Conservation (phyloP, 2,329 filamentous ascomycete genomes). For the Pestalotiopsis fici region DNA sequence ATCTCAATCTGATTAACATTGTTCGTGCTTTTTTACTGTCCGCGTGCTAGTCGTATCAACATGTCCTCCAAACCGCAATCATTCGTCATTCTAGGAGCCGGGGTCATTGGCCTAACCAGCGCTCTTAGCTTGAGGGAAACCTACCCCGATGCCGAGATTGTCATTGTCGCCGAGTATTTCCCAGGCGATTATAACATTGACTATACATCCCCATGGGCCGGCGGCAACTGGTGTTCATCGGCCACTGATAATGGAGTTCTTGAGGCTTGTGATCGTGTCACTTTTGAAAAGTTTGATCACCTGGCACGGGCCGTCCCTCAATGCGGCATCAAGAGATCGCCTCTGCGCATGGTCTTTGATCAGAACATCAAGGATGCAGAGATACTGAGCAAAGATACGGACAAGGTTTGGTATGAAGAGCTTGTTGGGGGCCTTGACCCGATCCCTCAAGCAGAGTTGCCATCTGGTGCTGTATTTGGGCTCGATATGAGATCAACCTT, state of each 20-base stretch:
- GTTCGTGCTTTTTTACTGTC: too few relatives aligned
- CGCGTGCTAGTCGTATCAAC: too few relatives aligned
- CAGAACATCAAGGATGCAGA: constrained; percentile 42
- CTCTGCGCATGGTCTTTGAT: constrained; percentile 21
- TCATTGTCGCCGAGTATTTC: too few relatives aligned
- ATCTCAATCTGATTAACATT: too few relatives aligned
- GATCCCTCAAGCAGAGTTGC: constrained; percentile 29
- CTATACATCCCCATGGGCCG: constrained; percentile 30
- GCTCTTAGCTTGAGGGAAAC: constrained; percentile 38
- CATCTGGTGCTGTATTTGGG: constrained; percentile 24
- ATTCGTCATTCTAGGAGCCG: neutral
- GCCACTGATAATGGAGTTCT: constrained; percentile 20
- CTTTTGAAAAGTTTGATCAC: constrained; percentile 6
- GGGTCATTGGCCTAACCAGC: neutral
- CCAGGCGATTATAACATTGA: too few relatives aligned
- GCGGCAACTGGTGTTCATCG: constrained; percentile 61
- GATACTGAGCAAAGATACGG: constrained; percentile 36
- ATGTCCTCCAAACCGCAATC: too few relatives aligned
- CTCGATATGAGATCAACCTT: too few relatives aligned
- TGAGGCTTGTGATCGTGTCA: constrained; percentile 9
- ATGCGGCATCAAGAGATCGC: constrained; percentile 62
- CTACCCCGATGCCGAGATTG: too few relatives aligned
- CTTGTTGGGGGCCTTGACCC: constrained; percentile 35
- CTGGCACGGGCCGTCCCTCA: constrained; percentile 54
- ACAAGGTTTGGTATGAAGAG: constrained; percentile 41